Evolutionary conservation across 305 asterid genomes (phyloP).

Genomic region (Ajuga reptans): DNA sequence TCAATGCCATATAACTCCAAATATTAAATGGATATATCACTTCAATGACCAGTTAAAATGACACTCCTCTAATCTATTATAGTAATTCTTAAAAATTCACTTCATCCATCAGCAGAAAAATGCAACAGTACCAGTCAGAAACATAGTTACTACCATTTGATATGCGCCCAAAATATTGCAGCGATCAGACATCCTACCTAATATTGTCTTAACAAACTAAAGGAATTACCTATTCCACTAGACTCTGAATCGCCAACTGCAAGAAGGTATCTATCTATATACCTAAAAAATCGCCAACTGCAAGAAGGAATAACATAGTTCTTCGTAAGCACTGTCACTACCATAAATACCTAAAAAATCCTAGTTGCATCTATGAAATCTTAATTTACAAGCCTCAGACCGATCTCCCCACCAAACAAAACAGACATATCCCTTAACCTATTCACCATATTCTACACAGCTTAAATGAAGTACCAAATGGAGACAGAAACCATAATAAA

Average conservation of each 20-base stretch:
- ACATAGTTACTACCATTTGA: background rate
- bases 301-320: no score
- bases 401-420: background rate
- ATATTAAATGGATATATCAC: background rate
- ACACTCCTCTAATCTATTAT: background rate
- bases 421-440: background rate
- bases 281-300: no score
- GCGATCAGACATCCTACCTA: background rate
- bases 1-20: background rate
- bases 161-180: no score
- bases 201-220: background rate
- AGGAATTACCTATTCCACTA: background rate
- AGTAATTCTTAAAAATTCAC: background rate
- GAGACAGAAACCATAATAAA: constrained; percentile 5
- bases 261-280: no score
- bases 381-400: constrained; percentile 8
- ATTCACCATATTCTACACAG: constrained; percentile 3
- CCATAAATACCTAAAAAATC: background rate
- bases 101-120: background rate
- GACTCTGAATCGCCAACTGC: background rate
- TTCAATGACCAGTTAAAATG: background rate
- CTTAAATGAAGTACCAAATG: constrained; percentile 12
- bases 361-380: background rate
- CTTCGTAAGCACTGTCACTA: background rate
- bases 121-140: background rate